phyloP scores from a whole-genome alignment of 352 stramenopile genomes.

The Pythium scleroteichum region DNA sequence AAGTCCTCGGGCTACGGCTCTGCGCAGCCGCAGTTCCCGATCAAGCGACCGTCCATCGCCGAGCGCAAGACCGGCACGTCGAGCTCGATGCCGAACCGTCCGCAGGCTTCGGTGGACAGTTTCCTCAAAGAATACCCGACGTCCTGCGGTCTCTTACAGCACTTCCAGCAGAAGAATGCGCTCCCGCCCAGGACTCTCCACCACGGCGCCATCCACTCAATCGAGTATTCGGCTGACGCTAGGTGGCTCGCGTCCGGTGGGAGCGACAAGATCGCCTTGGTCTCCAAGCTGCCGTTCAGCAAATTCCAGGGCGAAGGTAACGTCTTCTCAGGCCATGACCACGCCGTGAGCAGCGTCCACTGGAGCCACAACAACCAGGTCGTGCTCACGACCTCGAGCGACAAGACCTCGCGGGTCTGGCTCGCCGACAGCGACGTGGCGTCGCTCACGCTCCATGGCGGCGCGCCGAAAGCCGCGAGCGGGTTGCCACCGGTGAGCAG shows the following conservation, averaged over 20 bases:
- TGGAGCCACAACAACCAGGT: slow-evolving; percentile 79
- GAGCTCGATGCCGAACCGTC: not conserved
- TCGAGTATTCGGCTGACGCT: slow-evolving; percentile 80
- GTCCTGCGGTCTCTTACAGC: slow-evolving; percentile 53
- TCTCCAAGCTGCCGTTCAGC: slow-evolving; percentile 72
- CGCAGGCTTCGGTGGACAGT: slow-evolving; percentile 27
- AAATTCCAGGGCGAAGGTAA: slow-evolving; percentile 66
- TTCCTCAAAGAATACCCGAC: slow-evolving; percentile 78
- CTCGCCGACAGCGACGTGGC: slow-evolving; percentile 56
- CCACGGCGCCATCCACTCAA: slow-evolving; percentile 61
- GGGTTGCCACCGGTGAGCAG: slow-evolving; percentile 33
- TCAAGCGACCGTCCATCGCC: slow-evolving; percentile 33
- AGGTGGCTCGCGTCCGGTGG: slow-evolving; percentile 72
- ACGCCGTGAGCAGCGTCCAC: slow-evolving; percentile 60
- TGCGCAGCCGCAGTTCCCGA: slow-evolving; percentile 10
- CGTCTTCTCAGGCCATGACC: slow-evolving; percentile 69
- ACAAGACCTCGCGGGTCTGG: slow-evolving; percentile 76
- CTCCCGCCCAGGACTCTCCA: slow-evolving; percentile 59
- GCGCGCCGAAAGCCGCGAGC: slow-evolving; percentile 34
- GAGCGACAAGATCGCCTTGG: slow-evolving; percentile 60
- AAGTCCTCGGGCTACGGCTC: slow-evolving; percentile 83
- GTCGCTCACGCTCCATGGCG: slow-evolving; percentile 58
- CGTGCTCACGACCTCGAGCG: slow-evolving; percentile 64
- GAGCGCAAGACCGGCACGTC: slow-evolving; percentile 21
- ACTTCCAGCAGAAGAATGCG: slow-evolving; percentile 57